Base-by-base conservation (phyloP, 352 stramenopile genomes). In the Globisporangium spiculum region DNA sequence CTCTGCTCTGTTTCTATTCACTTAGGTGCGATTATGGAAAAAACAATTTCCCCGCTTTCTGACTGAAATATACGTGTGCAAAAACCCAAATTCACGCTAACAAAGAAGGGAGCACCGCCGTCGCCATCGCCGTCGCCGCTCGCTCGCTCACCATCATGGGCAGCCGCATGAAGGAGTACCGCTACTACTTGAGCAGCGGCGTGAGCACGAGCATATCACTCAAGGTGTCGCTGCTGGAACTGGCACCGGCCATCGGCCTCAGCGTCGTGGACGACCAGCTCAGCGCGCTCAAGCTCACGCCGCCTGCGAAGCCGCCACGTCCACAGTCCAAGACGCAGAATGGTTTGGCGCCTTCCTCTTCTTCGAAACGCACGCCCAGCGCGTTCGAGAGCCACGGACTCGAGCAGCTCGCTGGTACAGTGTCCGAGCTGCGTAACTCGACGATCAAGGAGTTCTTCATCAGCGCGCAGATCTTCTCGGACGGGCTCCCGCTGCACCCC, bases 131-230 rank as follows among this genome's bases (percentile, higher is more conserved):
- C 30, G 2, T 32, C 30, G 30, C 30, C 30, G 4, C 4, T 24
- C 53, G 27, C 27, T 4, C 10, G n/a, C 55, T 18, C 54, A 12
- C 24, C 10, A 24, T 14, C 22, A 93, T 93, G 80, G 54, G 74
- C 70, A 81, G 71, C 68, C 84, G 84, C 65, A 89, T 93, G 66
- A 92, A 92, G 78, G 88, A 96, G 78, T 94, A 96, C 68, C 86
- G 86, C 63, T 96, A 96, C 75, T 96, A 94, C 74, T 71, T 96
- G 41, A 96, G 88, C 75, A 94, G 86, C 67, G 84, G 86, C 70
- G 84, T 94, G 66, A 89, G 88, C 74, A 86, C 79, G 56, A 78
- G 75, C 69, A 91, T 96, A 70, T 86, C 80, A 56, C 75, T 96
- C 75, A 93, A 93, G 66, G 78, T 96, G 67, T 93, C 86, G 60